A percentile compares a stretch with the other conserved stretches of the same genome.
Evolutionary conservation across 2,329 filamentous ascomycete species (phyloP).

Genomic region (Microsporum ferrugineum): DNA sequence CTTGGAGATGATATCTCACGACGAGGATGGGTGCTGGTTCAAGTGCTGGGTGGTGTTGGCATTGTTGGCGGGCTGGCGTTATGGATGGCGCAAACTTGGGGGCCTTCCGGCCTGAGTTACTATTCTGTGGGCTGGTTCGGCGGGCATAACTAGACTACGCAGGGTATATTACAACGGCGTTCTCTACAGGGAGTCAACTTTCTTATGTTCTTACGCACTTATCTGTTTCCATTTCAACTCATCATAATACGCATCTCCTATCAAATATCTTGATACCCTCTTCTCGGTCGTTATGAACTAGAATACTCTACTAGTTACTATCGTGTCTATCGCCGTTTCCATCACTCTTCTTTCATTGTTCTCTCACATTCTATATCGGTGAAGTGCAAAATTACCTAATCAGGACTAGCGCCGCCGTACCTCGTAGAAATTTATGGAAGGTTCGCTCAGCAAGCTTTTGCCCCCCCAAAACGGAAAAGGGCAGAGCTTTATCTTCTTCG

Average conservation of each 20-base stretch:
- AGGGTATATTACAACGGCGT: not conserved
- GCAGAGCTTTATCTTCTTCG: constrained; percentile 11
- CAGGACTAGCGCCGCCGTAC: constrained; percentile 6
- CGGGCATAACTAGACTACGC: not conserved
- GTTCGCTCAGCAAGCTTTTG: constrained; percentile 13
- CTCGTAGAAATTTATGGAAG: constrained; percentile 17
- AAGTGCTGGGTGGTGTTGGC: constrained; percentile 62
- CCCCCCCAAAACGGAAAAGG: constrained; percentile 9
- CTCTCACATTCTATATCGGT: not conserved
- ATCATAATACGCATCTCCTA: not conserved
- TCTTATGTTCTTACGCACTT: not conserved
- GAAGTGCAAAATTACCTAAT: not conserved
- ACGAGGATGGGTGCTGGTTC: constrained; percentile 56
- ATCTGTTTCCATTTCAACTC: not conserved
- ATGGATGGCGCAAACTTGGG: constrained; percentile 40
- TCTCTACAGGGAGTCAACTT: not conserved
- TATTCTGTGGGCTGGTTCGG: constrained; percentile 7
- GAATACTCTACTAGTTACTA: not conserved
- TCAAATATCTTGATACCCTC: not conserved
- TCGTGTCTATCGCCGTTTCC: not conserved
- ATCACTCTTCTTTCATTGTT: not conserved
- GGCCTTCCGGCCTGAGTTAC: constrained; percentile 27
- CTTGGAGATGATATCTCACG: constrained; percentile 55
- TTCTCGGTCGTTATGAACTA: not conserved
- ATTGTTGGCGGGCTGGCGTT: constrained; percentile 61